A percentile compares a stretch with the other conserved stretches of the same genome.
These are phyloP conservation scores for Mariannaea sp. DNA, from an alignment of 2,329 filamentous ascomycete genomes.

Conservation along the genomic window DNA sequence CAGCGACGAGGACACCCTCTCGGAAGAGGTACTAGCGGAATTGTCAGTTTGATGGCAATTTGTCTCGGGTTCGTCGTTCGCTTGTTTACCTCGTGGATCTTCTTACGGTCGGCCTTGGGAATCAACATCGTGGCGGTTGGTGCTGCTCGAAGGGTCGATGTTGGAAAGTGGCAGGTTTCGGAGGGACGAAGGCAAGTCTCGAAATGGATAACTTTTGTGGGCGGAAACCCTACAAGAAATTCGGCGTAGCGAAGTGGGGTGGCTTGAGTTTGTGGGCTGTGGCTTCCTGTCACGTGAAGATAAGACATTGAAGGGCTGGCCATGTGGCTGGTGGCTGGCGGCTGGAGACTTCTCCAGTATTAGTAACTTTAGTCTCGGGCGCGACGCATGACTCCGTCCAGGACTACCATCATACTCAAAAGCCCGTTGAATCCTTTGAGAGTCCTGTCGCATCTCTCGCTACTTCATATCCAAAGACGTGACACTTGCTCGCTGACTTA, in stretches of 20 bases:
- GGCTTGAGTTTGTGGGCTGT: constrained; percentile 34
- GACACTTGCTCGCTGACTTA: not conserved
- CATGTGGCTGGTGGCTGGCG: constrained; percentile 23
- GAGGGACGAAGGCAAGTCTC: constrained; percentile 44
- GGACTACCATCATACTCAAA: no score
- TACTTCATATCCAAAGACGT: not conserved
- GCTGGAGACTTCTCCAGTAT: not conserved
- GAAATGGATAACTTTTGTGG: constrained; percentile 54
- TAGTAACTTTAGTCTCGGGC: not conserved
- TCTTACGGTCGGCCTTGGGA: constrained; percentile 99
- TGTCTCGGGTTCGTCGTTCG: constrained; percentile 19
- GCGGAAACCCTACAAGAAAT: constrained; percentile 49
- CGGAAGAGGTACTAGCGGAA: constrained; percentile 85
- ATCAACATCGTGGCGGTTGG: constrained; percentile 83
- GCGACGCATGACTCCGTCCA: no score
- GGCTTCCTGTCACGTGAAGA: constrained; percentile 43
- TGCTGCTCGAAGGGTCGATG: constrained; percentile 53
- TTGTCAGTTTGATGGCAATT: constrained; percentile 37
- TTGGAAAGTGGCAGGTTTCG: constrained; percentile 52
- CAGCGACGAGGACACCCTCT: constrained; percentile 90
- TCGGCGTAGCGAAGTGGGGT: constrained; percentile 45
- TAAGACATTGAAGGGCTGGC: constrained; percentile 26
- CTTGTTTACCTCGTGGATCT: constrained; percentile 83
- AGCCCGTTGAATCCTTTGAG: no score
- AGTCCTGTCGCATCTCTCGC: not conserved